These are phyloP conservation scores for Cryptosporidium felis DNA, from an alignment of 169 alveolate species.

Conservation along the genomic window DNA sequence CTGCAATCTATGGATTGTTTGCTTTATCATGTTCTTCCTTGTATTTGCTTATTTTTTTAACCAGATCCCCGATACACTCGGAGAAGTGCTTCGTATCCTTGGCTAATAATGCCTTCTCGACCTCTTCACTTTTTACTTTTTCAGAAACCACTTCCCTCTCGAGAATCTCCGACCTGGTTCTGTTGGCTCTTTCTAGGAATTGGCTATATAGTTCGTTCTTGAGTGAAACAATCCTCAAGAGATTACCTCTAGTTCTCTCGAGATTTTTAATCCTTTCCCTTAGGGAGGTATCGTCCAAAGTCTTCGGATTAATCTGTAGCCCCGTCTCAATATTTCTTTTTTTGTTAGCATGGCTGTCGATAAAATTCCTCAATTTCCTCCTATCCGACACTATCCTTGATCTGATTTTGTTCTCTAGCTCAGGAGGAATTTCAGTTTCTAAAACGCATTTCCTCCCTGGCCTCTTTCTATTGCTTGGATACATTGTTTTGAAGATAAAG, in stretches of 20 bases:
- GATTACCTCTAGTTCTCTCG: background rate
- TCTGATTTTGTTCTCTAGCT: conserved; percentile 14
- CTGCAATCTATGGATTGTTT: background rate
- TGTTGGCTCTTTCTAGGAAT: background rate
- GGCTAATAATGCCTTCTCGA: background rate
- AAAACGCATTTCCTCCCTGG: conserved; percentile 42
- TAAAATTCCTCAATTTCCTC: background rate
- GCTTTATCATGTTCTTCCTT: background rate
- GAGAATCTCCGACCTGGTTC: background rate
- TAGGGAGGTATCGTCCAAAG: background rate
- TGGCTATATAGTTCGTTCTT: background rate
- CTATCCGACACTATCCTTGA: conserved; percentile 22
- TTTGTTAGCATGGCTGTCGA: conserved; percentile 4
- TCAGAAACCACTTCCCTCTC: background rate
- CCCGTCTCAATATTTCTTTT: background rate
- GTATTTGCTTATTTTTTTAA: background rate
- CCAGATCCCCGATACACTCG: background rate
- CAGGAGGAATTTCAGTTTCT: conserved; percentile 10
- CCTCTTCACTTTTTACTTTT: background rate
- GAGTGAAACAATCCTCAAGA: conserved; percentile 7
- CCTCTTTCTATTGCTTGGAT: conserved; percentile 36
- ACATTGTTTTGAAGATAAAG: conserved; percentile 4
- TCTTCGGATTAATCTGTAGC: background rate
- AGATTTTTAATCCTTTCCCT: conserved; percentile 1
- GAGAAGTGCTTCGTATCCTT: background rate